Conservation (phyloP, 2,329 filamentous ascomycete genomes). For the Septoria petroselini region DNA sequence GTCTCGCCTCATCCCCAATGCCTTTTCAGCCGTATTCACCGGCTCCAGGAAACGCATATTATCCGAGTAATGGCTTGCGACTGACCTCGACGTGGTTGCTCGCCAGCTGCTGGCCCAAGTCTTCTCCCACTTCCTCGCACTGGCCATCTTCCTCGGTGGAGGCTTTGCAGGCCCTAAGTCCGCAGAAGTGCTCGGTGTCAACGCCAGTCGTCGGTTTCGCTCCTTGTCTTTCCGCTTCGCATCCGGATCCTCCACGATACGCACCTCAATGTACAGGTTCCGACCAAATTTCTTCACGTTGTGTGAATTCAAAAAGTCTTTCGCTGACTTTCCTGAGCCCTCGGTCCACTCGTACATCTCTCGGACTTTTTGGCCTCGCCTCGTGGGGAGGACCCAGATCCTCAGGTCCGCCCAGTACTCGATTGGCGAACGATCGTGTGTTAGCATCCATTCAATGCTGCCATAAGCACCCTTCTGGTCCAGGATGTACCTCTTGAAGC, state of each 20-base stretch:
- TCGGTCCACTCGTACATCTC: conserved; percentile 1
- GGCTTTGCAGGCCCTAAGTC: background rate
- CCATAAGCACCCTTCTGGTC: background rate
- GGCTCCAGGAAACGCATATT: too few relatives aligned
- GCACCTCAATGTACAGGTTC: conserved; percentile 2
- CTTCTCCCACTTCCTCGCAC: background rate
- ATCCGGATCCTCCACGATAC: conserved; percentile 3
- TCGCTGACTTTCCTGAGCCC: background rate
- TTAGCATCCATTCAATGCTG: background rate
- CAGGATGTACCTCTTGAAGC: background rate
- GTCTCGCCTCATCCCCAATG: conserved; percentile 46
- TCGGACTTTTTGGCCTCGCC: background rate
- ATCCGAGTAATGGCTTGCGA: too few relatives aligned
- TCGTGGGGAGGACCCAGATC: background rate
- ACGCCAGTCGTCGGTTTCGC: background rate
- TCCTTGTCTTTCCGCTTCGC: background rate
- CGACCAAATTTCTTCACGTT: background rate
- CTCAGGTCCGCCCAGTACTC: conserved; percentile 3
- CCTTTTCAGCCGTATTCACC: conserved; percentile 12
- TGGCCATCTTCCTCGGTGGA: background rate
- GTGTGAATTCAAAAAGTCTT: conserved; percentile 2
- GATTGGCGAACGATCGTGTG: background rate
- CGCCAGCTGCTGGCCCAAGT: too few relatives aligned
- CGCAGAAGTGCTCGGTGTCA: background rate
- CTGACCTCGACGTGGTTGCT: too few relatives aligned